A percentile compares a stretch with the other conserved stretches of the same genome.
Evolutionary conservation across 208 protist species (phyloP).

Genomic region (Leishmania tropica): DNA sequence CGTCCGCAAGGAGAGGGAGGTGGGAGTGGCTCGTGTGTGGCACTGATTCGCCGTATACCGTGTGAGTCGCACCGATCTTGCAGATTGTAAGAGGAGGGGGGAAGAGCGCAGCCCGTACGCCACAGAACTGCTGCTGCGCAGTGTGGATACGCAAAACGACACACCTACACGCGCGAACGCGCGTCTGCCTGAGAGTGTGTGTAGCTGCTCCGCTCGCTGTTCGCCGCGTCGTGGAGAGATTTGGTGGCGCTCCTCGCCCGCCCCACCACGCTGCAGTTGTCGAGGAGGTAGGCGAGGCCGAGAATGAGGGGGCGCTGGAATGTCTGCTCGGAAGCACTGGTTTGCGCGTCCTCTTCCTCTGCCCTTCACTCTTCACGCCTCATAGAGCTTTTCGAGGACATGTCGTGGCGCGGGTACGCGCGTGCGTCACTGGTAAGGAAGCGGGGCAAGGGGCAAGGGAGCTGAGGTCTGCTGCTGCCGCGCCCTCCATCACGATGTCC

Average conservation of each 20-base stretch:
- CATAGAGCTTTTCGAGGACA: background rate
- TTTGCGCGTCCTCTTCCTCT: background rate
- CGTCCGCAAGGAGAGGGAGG: background rate
- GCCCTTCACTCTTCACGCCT: background rate
- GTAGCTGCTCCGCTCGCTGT: background rate
- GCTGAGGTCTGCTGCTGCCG: background rate
- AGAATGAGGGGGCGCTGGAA: background rate
- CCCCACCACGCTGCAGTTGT: background rate
- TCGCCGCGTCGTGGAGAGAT: background rate
- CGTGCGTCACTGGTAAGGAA: background rate
- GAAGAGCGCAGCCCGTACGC: background rate
- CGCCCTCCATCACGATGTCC: background rate
- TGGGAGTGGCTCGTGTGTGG: background rate
- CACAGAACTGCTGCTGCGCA: background rate
- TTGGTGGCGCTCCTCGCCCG: too few relatives aligned
- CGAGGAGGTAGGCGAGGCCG: background rate
- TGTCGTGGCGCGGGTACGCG: background rate
- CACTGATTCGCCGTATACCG: background rate
- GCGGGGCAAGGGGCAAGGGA: background rate
- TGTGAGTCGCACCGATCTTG: background rate
- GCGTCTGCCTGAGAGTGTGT: background rate
- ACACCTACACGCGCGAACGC: background rate
- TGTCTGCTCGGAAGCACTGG: background rate
- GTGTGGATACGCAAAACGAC: background rate
- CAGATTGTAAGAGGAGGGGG: background rate